These are phyloP conservation scores for Hanseniaspora lindneri DNA, from an alignment of 805 yeast species.

Conservation along the genomic window DNA sequence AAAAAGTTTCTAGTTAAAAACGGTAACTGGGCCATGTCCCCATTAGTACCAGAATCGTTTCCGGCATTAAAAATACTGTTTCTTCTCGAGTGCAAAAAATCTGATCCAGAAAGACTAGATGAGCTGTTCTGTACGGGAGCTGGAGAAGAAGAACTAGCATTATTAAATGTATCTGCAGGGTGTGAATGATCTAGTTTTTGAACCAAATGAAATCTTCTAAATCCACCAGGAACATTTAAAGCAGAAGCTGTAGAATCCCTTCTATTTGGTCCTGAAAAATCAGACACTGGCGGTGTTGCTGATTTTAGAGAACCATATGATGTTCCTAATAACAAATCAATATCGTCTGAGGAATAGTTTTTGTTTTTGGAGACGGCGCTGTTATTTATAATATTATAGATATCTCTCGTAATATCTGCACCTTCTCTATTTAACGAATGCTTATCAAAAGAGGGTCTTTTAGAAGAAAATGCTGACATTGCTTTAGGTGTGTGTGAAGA, in stretches of 20 bases:
- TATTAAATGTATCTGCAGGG: neutral
- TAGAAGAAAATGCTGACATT: neutral
- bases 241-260: conserved; percentile 56
- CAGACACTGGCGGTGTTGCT: neutral
- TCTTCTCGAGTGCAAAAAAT: neutral
- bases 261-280: conserved; percentile 27
- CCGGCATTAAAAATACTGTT: conserved; percentile 17
- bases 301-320: conserved; percentile 11
- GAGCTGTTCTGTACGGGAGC: neutral
- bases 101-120: neutral
- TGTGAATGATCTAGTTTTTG: conserved; percentile 31
- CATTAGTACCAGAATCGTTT: conserved; percentile 20
- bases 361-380: conserved; percentile 9
- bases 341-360: conserved; percentile 24
- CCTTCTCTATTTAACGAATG: conserved; percentile 24
- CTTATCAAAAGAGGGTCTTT: conserved; percentile 14
- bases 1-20: conserved; percentile 59
- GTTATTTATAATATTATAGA: conserved; percentile 23
- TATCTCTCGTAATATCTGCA: conserved; percentile 32
- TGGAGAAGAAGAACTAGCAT: neutral
- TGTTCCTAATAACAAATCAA: conserved; percentile 15
- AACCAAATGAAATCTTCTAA: conserved; percentile 56
- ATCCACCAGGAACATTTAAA: conserved; percentile 70
- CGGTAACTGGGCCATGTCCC: conserved; percentile 30
- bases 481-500: conserved; percentile 1